phyloP scores from a whole-genome alignment of 1,284 basidiomycete genomes.

The Ceratorhiza oryzae-sativae region DNA sequence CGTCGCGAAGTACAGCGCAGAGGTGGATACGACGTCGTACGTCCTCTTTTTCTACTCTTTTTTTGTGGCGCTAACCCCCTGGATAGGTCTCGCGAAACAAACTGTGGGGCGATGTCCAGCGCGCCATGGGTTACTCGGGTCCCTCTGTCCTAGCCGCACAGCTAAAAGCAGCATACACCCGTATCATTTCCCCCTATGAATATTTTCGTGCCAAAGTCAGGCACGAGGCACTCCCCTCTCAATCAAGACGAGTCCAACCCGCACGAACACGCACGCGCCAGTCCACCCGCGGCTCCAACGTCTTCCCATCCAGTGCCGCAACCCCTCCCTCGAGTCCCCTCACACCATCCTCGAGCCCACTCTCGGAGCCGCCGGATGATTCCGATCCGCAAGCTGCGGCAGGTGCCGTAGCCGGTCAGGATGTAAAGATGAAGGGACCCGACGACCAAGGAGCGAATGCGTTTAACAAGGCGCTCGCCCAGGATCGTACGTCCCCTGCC shows the following conservation, averaged over 20 bases:
- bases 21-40: constrained; percentile 86
- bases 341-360: constrained; percentile 63
- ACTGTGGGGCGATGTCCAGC: constrained; percentile 87
- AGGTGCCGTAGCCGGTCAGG: background rate
- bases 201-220: constrained; percentile 82
- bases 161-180: constrained; percentile 87
- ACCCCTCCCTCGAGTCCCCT: constrained; percentile 68
- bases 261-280: background rate
- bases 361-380: constrained; percentile 80
- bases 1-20: constrained; percentile 88
- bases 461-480: constrained; percentile 21
- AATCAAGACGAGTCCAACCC: constrained; percentile 16
- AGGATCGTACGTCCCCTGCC: constrained; percentile 17
- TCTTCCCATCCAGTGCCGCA: constrained; percentile 44
- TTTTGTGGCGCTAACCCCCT: background rate
- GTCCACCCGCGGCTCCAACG: background rate
- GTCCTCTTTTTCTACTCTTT: constrained; percentile 45
- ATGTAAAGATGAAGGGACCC: constrained; percentile 33
- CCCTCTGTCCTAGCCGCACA: constrained; percentile 85
- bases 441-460: constrained; percentile 37
- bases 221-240: constrained; percentile 59
- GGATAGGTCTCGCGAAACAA: constrained; percentile 76
- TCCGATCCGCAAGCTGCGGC: constrained; percentile 61
- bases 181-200: constrained; percentile 94
- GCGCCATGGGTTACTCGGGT: constrained; percentile 80